Conservation (phyloP, 768 basidiomycete species). For the Psilocybe sp. region DNA sequence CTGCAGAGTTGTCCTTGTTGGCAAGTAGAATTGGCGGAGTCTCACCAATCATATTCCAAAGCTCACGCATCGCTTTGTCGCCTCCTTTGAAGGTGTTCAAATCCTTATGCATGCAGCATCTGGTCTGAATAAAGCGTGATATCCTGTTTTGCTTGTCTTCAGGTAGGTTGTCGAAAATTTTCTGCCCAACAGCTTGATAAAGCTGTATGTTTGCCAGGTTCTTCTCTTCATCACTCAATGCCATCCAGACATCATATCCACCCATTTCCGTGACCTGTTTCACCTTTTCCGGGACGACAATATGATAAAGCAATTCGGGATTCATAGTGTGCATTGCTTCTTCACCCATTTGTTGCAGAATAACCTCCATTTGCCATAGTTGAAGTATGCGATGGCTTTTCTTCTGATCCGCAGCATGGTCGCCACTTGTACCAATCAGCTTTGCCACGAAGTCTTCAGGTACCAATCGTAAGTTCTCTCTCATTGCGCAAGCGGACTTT, state of each 20-base stretch:
- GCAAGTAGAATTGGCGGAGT: slow-evolving; percentile 16
- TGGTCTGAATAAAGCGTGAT: slow-evolving; percentile 6
- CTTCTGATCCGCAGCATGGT: slow-evolving; percentile 19
- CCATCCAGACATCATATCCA: too few species aligned
- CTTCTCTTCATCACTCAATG: too few species aligned
- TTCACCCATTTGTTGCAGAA: slow-evolving; percentile 7
- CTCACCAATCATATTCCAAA: slow-evolving; percentile 2
- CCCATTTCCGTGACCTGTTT: too few species aligned
- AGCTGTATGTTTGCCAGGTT: too few species aligned
- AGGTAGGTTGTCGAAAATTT: slow-evolving; percentile 13
- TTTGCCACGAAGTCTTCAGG: slow-evolving; percentile 5
- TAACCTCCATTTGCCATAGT: slow-evolving; percentile 6
- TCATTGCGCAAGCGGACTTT: slow-evolving; percentile 11
- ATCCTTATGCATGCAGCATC: slow-evolving; percentile 17
- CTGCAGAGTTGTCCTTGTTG: slow-evolving; percentile 27
- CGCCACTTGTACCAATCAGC: slow-evolving; percentile 11
- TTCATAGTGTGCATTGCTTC: slow-evolving; percentile 8
- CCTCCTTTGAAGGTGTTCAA: slow-evolving; percentile 14
- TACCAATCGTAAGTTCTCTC: not conserved
- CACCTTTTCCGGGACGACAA: too few species aligned
- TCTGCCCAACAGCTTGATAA: slow-evolving; percentile 9
- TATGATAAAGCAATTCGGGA: too few species aligned
- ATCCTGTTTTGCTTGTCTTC: not conserved
- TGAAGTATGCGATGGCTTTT: slow-evolving; percentile 8
- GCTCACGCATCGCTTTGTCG: not conserved